Evolutionary conservation across 176 grass and related monocot genomes (phyloP).

Genomic region (Phragmites australis): DNA sequence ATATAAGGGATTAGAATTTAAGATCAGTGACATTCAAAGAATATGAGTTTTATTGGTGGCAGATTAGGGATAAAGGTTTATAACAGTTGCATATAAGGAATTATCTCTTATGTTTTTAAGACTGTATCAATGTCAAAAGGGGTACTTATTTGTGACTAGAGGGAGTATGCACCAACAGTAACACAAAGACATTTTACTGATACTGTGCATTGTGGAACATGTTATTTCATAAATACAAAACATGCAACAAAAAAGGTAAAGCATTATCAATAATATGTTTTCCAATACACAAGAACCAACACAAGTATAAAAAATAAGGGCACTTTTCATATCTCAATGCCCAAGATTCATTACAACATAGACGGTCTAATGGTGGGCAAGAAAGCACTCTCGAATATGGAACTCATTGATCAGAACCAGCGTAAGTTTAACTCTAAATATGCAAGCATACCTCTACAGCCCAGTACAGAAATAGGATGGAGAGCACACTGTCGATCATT

Average conservation of each 20-base stretch:
- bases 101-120: neutral
- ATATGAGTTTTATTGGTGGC: no score
- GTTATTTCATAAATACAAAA: neutral
- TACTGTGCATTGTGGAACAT: neutral
- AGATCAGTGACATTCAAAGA: no score
- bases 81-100: no score
- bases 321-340: neutral
- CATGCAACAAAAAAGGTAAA: constrained; percentile 1
- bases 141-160: neutral
- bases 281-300: constrained; percentile 7
- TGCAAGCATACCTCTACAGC: constrained; percentile 21
- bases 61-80: no score
- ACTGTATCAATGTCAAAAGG: neutral
- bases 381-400: neutral
- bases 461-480: constrained; percentile 1
- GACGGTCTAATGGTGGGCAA: constrained; percentile 23
- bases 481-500: neutral
- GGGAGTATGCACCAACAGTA: neutral
- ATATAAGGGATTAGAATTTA: no score
- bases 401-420: constrained; percentile 22
- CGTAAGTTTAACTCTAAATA: neutral
- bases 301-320: neutral
- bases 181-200: neutral
- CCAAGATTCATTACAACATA: constrained; percentile 23
- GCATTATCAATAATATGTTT: neutral